Percentiles rank a stretch among this genome's conserved stretches.
These are phyloP conservation scores for Cryphonectria carpinicola DNA, from an alignment of 2,329 filamentous ascomycete species.

Conservation along the genomic window DNA sequence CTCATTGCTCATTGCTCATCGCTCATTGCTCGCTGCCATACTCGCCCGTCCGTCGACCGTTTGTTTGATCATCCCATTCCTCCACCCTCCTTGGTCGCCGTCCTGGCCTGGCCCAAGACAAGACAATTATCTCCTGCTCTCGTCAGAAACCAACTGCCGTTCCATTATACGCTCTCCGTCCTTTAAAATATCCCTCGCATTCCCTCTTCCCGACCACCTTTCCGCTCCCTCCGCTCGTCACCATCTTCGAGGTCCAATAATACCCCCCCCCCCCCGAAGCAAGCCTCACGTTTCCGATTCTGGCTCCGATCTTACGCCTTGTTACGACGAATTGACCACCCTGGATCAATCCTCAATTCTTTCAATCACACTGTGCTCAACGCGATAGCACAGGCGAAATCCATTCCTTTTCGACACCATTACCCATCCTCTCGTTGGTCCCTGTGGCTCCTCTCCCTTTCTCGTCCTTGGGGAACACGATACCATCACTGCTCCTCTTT, in stretches of 20 bases:
- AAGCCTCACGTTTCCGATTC: background rate
- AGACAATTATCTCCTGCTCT: background rate
- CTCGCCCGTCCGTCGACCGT: background rate
- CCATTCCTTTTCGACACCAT: background rate
- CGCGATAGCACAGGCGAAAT: background rate
- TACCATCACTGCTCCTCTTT: background rate
- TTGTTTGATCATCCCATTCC: background rate
- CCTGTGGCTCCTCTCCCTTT: background rate
- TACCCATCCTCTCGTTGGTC: background rate
- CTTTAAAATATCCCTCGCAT: background rate
- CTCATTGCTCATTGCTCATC: background rate
- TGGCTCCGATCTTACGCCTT: background rate
- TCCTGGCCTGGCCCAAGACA: slow-evolving; percentile 7
- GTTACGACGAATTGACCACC: background rate
- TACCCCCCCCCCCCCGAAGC: background rate
- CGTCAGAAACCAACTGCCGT: slow-evolving; percentile 6
- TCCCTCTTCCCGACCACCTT: background rate
- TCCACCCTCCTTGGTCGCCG: background rate
- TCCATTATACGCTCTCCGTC: background rate
- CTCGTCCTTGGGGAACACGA: background rate
- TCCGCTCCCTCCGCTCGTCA: background rate
- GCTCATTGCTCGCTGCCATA: background rate
- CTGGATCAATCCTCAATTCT: background rate
- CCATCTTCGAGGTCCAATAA: background rate
- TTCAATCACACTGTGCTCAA: background rate